These are phyloP conservation scores for Pistacia atlantica DNA, from an alignment of 345 rosid genomes.

Conservation along the genomic window DNA sequence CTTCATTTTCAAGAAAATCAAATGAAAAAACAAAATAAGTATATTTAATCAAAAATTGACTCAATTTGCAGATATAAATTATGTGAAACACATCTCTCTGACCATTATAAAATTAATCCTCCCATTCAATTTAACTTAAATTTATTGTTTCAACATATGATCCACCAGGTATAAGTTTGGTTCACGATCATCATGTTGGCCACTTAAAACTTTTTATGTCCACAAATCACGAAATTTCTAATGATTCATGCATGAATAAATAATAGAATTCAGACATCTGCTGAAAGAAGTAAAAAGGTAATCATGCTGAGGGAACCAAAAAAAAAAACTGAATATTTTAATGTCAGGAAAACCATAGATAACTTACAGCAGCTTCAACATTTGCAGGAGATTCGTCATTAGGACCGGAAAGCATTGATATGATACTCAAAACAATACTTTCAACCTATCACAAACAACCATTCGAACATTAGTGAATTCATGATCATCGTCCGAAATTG, in stretches of 20 bases:
- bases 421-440: slow-evolving; percentile 84
- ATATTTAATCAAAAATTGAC: background rate
- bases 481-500: background rate
- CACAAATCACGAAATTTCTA: background rate
- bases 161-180: background rate
- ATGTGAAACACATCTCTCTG: background rate
- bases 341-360: slow-evolving; percentile 1
- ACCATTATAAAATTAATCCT: background rate
- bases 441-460: slow-evolving; percentile 57
- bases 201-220: background rate
- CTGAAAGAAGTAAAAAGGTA: background rate
- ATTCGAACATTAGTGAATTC: background rate
- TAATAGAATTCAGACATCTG: background rate
- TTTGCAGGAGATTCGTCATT: slow-evolving; percentile 94
- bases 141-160: background rate
- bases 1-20: background rate
- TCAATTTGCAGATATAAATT: background rate
- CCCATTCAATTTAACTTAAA: background rate
- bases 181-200: background rate
- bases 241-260: background rate
- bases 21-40: background rate
- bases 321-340: slow-evolving; percentile 6
- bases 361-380: slow-evolving; percentile 87
- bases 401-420: slow-evolving; percentile 89
- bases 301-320: background rate